Evolutionary conservation across 2,329 filamentous ascomycete species (phyloP).

Genomic region (Botrytis hyacinthi): DNA sequence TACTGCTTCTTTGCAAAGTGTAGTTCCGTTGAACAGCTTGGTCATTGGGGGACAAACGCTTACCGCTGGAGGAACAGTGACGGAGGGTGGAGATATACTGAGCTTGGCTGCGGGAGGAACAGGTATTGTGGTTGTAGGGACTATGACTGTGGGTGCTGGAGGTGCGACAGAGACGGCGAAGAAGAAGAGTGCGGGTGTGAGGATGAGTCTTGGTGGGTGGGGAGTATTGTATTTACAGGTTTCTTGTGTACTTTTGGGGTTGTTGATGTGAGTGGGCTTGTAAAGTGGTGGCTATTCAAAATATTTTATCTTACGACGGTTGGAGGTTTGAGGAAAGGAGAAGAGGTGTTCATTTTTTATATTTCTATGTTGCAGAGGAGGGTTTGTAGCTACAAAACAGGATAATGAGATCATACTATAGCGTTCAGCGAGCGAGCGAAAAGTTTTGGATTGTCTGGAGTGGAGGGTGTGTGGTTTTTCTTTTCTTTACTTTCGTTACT

Average conservation of each 20-base stretch:
- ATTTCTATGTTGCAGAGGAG: background rate
- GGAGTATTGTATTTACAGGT: conserved; percentile 13
- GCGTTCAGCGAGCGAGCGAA: background rate
- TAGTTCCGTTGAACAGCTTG: conserved; percentile 23
- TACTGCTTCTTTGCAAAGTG: conserved; percentile 3
- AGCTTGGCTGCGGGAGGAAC: conserved; percentile 31
- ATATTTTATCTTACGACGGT: background rate
- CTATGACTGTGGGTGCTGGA: conserved; percentile 30
- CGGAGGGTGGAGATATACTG: conserved; percentile 35
- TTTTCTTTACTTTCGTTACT: background rate
- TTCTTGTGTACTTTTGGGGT: background rate
- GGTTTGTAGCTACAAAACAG: background rate
- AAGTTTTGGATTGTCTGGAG: background rate
- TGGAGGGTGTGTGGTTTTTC: too few species aligned
- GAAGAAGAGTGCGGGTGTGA: conserved; percentile 31
- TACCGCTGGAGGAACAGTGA: conserved; percentile 33
- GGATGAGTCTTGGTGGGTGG: background rate
- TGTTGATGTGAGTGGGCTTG: background rate
- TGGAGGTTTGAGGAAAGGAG: background rate
- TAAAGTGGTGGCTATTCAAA: background rate
- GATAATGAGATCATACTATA: background rate
- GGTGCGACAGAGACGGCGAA: conserved; percentile 23
- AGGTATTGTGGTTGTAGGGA: conserved; percentile 31
- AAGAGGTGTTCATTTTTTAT: background rate
- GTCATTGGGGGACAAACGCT: conserved; percentile 33